Conservation (phyloP, 805 yeast genomes). For the Jamesozyma hellenica region DNA sequence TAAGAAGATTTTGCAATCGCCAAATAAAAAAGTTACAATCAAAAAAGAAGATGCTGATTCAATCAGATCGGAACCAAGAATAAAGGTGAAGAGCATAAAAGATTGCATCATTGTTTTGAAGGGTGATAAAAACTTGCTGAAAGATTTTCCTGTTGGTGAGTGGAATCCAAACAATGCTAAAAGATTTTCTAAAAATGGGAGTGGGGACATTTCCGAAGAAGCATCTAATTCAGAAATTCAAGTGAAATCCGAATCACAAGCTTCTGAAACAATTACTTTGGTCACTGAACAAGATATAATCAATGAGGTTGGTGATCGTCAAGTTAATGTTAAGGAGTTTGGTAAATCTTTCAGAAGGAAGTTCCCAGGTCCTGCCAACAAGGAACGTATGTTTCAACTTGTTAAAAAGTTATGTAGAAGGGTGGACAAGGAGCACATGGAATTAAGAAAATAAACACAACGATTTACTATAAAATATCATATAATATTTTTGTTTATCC, state of each 20-base stretch:
- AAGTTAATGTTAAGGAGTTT: constrained; percentile 44
- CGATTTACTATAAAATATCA: no score
- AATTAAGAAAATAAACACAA: constrained; percentile 13
- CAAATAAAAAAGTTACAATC: constrained; percentile 14
- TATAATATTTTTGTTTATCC: no score
- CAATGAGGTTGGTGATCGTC: constrained; percentile 38
- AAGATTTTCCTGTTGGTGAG: constrained; percentile 64
- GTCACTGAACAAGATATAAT: constrained; percentile 69
- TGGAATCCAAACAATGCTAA: constrained; percentile 61
- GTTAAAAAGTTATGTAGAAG: constrained; percentile 25
- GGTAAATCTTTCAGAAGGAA: constrained; percentile 48
- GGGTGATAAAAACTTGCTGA: constrained; percentile 51
- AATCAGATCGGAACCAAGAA: constrained; percentile 23
- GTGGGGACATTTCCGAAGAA: background rate
- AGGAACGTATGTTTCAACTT: constrained; percentile 23
- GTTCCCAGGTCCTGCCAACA: constrained; percentile 30
- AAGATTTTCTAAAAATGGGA: constrained; percentile 25
- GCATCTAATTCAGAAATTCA: constrained; percentile 34
- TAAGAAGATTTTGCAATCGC: constrained; percentile 20
- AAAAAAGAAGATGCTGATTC: constrained; percentile 5
- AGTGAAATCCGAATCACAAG: constrained; percentile 23
- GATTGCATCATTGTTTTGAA: constrained; percentile 52
- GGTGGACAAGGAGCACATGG: constrained; percentile 26
- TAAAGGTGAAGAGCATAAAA: constrained; percentile 37
- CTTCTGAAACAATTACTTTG: constrained; percentile 17